These are phyloP conservation scores for Suillus discolor DNA, from an alignment of 768 basidiomycete genomes.

Conservation along the genomic window DNA sequence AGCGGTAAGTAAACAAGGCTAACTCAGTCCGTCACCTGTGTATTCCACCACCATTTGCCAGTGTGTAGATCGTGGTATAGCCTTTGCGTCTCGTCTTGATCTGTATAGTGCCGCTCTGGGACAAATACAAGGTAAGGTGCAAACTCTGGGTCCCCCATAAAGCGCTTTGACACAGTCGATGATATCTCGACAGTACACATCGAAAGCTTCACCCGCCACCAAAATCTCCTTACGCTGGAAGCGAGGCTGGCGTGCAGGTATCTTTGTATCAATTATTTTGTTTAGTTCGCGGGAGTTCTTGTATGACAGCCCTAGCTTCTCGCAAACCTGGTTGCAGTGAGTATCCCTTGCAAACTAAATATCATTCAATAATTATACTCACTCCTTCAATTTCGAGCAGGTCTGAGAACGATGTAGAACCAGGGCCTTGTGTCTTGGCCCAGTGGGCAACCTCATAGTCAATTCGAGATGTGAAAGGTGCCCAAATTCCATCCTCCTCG, in stretches of 20 bases:
- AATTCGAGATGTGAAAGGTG: constrained; percentile 37
- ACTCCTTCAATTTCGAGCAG: constrained; percentile 42
- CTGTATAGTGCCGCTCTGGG: constrained; percentile 42
- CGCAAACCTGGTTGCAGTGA: constrained; percentile 8
- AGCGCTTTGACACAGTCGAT: constrained; percentile 40
- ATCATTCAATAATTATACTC: constrained; percentile 4
- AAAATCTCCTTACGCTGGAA: constrained; percentile 29
- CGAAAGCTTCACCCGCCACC: constrained; percentile 32
- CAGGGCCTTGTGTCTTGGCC: constrained; percentile 39
- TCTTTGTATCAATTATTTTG: constrained; percentile 31
- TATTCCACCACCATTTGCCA: constrained; percentile 54
- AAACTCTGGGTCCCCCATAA: constrained; percentile 36
- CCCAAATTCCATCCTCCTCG: constrained; percentile 12
- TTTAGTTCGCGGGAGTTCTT: constrained; percentile 35
- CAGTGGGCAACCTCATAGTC: constrained; percentile 44
- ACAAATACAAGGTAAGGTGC: constrained; percentile 30
- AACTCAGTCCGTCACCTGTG: constrained; percentile 36
- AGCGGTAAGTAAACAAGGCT: too few species aligned
- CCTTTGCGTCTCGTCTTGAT: constrained; percentile 29
- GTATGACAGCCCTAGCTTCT: constrained; percentile 36
- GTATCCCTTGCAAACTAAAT: too few species aligned
- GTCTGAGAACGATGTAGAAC: constrained; percentile 41
- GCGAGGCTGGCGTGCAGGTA: neutral
- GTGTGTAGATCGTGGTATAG: constrained; percentile 27
- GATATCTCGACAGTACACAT: constrained; percentile 38